Evolutionary conservation across 129 eudicot genomes (phyloP), one percentile per base, ranked within the genome.

Genomic region (Gnaphalium uliginosum): DNA sequence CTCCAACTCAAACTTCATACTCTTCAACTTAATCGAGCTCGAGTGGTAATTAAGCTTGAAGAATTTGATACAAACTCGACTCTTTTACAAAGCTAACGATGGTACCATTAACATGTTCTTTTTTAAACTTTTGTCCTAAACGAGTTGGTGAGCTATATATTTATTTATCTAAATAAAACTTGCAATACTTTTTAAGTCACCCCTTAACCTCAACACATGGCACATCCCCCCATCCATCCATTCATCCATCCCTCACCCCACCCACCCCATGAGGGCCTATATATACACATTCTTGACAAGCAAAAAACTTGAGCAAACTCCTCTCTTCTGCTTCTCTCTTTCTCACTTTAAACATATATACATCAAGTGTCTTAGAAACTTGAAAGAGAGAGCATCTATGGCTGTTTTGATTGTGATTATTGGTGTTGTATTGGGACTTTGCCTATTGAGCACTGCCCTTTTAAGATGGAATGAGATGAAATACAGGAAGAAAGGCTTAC

Each of bases 381-480:
- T 78, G 73, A 69, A 69, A 75, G 65, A 80, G 50, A 78, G 85
- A 88, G 79, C 79, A 83, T 65, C 82, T 76, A 95, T 95, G 99
- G 94, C 92, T 65, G 41, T 83, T 79, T 87, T 94, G 60, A 59
- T 59, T 41, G 85, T 86, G 10, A 51, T 89, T 33, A 63, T 90
- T 46, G 87, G 82, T 32, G 81, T 87, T 69, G 79, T 88, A 25
- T 84, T 85, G 77, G 90, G 87, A 8, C 66, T 93, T 39, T 85
- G 97, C 81, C 69, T 87, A 73, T 77, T 88, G 13, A 86, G 91
- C 76, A 79, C 85, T 30, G 87, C 87, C 71, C 76, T 95, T 66
- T 86, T 95, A 83, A 91, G 83, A 84, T 95, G 99, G 99, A 95
- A 91, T 81, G 94, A 89, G 74, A 78, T 95, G 64, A 85, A 83